phyloP scores from a whole-genome alignment of 176 grass and related monocot genomes.

The Oryza longistaminata region DNA sequence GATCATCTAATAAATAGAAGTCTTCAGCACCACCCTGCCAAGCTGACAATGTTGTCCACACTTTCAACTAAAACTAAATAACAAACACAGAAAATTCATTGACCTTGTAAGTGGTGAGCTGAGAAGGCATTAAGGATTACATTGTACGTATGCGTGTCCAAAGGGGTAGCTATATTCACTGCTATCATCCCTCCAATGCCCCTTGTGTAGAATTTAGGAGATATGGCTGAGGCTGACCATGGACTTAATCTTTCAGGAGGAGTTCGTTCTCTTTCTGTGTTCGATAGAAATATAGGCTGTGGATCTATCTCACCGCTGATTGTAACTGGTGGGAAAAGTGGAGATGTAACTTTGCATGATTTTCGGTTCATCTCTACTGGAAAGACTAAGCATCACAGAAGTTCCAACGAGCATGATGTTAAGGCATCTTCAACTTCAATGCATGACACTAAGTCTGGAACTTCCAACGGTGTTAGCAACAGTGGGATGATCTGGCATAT shows the following conservation, averaged over 20 bases:
- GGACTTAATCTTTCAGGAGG: constrained; percentile 70
- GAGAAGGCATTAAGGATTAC: neutral
- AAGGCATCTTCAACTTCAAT: constrained; percentile 34
- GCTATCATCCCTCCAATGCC: neutral
- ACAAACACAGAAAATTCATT: neutral
- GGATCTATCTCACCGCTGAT: constrained; percentile 78
- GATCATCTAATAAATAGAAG: neutral
- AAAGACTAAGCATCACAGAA: constrained; percentile 60
- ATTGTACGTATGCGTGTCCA: constrained; percentile 43
- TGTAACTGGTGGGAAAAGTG: constrained; percentile 85
- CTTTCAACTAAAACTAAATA: neutral
- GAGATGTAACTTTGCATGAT: constrained; percentile 88
- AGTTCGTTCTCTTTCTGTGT: constrained; percentile 77
- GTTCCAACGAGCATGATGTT: constrained; percentile 44
- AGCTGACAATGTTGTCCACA: neutral
- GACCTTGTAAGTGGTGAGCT: neutral
- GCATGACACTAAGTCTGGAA: constrained; percentile 46
- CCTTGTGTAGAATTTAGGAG: constrained; percentile 17
- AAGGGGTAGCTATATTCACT: constrained; percentile 7
- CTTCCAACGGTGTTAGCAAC: constrained; percentile 43
- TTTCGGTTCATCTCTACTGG: constrained; percentile 78
- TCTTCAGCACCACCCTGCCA: neutral
- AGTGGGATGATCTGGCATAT: constrained; percentile 89
- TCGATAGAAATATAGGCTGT: constrained; percentile 69
- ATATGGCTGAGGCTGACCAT: constrained; percentile 44